Percentiles rank a stretch among this genome's conserved stretches.
phyloP scores from a whole-genome alignment of 768 basidiomycete species.

The Termitomyces sp. region DNA sequence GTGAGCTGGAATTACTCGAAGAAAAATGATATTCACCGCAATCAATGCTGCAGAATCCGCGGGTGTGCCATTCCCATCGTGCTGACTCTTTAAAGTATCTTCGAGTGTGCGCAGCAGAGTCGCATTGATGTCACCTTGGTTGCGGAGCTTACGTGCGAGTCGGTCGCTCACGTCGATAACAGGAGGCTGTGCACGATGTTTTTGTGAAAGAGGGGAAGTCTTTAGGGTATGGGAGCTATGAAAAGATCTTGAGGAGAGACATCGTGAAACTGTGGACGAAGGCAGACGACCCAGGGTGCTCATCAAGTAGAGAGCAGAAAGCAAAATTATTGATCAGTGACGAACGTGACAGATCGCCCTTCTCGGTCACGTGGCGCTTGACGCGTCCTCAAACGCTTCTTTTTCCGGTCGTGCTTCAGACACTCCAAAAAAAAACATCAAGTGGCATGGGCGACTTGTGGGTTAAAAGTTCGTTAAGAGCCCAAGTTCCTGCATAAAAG shows the following conservation, averaged over 20 bases:
- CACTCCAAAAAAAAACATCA: no score
- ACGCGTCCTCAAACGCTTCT: neutral
- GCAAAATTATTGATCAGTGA: slow-evolving; percentile 6
- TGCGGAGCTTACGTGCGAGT: neutral
- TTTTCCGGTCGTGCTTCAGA: no score
- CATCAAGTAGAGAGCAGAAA: slow-evolving; percentile 3
- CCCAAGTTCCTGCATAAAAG: no score
- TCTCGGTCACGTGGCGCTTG: neutral
- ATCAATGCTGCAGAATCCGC: neutral
- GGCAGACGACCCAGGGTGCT: neutral
- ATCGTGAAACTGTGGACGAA: neutral
- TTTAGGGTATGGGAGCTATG: neutral
- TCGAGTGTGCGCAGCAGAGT: neutral
- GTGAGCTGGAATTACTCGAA: neutral
- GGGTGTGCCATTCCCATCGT: neutral
- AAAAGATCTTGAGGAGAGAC: neutral
- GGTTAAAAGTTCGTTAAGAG: no score
- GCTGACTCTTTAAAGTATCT: neutral
- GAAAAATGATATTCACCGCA: neutral
- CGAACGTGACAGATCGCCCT: neutral
- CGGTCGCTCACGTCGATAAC: neutral
- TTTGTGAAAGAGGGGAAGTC: neutral
- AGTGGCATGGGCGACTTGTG: no score
- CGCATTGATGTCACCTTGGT: neutral
- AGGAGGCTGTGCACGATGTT: neutral